Conservation (phyloP, 2,329 filamentous ascomycete genomes). For the Magnaporthiopsis rhizophila region DNA sequence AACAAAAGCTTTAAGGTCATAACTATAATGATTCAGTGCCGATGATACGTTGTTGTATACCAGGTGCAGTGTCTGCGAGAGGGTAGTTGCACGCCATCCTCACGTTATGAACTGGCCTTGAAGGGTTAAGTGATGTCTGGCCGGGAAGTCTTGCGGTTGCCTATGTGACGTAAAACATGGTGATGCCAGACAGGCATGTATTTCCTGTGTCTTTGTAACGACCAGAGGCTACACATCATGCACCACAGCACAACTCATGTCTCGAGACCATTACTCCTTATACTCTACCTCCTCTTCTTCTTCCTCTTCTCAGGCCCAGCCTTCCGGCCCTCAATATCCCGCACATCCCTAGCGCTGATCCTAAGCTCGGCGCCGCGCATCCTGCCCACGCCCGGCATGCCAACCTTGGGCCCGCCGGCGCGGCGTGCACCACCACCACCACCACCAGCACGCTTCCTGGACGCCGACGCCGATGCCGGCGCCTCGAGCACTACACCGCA, state of each 20-base stretch:
- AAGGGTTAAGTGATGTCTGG: no score
- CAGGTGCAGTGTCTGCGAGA: no score
- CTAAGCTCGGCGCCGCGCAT: conserved; percentile 73
- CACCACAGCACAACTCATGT: no score
- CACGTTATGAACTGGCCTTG: no score
- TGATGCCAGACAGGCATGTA: no score
- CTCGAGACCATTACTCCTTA: no score
- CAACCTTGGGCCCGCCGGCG: conserved; percentile 36
- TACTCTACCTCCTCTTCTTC: conserved; percentile 27
- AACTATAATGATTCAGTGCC: background rate
- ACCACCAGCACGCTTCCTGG: conserved; percentile 30
- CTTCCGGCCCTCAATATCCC: conserved; percentile 53
- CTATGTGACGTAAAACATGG: no score
- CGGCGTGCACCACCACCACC: conserved; percentile 23
- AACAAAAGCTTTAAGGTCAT: background rate
- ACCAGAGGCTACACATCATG: no score
- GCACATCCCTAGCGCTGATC: conserved; percentile 70
- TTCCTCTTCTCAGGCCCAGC: conserved; percentile 20
- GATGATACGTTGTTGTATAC: no score
- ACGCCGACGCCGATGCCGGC: conserved; percentile 24
- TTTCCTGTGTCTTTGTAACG: no score
- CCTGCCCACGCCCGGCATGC: conserved; percentile 70
- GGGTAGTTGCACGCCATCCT: no score
- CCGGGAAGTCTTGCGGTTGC: no score
- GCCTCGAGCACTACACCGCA: conserved; percentile 84